phyloP scores from a whole-genome alignment of 441 rosid genomes.

The Kokia cookei region DNA sequence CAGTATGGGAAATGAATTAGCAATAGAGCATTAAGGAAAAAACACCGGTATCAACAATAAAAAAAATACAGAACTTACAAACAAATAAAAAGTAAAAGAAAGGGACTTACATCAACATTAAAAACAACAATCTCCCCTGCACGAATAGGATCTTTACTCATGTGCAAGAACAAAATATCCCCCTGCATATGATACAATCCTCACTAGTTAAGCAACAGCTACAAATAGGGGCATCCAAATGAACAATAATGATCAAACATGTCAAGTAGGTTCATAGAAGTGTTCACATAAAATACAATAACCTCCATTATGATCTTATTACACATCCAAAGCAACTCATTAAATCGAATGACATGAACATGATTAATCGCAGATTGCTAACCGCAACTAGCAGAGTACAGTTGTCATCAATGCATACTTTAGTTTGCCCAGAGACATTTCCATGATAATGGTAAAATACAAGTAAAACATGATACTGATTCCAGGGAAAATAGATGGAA shows the following conservation, averaged over 20 bases:
- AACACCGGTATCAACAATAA: background rate
- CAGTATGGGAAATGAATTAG: conserved; percentile 1
- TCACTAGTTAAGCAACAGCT: background rate
- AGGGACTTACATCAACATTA: conserved; percentile 63
- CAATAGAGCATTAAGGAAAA: background rate
- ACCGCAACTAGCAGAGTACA: background rate
- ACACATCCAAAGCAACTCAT: background rate
- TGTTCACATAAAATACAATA: background rate
- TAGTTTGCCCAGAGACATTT: background rate
- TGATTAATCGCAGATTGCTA: background rate
- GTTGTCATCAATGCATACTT: background rate
- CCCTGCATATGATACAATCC: conserved; percentile 47
- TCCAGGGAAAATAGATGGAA: background rate
- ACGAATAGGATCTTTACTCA: conserved; percentile 90
- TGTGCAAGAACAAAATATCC: conserved; percentile 83
- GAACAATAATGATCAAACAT: background rate
- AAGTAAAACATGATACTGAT: background rate
- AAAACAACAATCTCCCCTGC: conserved; percentile 94
- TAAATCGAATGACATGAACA: background rate
- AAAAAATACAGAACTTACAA: background rate
- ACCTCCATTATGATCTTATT: background rate
- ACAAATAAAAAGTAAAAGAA: background rate
- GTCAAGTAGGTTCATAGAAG: background rate
- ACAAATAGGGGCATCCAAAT: background rate
- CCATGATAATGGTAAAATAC: background rate